Evolutionary conservation across 352 stramenopile genomes (phyloP), one percentile per base, ranked within the genome.

Genomic region (Pythium coloratum): DNA sequence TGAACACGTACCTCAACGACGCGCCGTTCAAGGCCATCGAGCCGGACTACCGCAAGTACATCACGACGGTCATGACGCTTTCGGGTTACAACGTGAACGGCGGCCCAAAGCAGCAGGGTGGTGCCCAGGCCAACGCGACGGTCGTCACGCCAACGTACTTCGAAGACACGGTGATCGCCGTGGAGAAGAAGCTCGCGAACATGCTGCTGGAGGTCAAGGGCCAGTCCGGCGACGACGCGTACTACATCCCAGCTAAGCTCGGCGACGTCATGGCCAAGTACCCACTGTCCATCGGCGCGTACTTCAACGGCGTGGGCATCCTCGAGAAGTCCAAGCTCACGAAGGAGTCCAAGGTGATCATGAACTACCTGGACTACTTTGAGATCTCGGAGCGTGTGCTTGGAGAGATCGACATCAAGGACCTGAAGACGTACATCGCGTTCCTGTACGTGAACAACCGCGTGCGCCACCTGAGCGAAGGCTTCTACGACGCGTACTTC

Each of bases 1-100:
- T 85, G 26, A 93, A 94, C 71, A 97, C 97, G 71, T 94, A 98
- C 59, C 88, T 92, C 62, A 83, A 98, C 62, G 59, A 65, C 3
- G 53, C 69, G 20, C 71, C 74, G 13, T 77, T 78, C 16, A 34
- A 67, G 16, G 33, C 65, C 33, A 54, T 84, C 20, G 77, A 86
- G 59, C 68, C 66, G n/a, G 67, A 73, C 18, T 72, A 77, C 61
- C 67, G 70, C 42, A 32, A 58, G 36, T 86, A 84, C 69, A 81
- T 77, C n/a, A 76, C 72, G 3, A 82, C 72, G 49, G 63, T 89
- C n/a, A 61, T 86, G 46, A 76, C 60, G 47, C 60, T 85, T 2
- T 67, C 70, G 9, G 78, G 71, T 42, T 68, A 67, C 66, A 67
- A 68, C 50, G 47, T 55, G 6, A 70, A 67, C 40, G 40, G 56